These are phyloP conservation scores for Alternaria triticimaculans DNA, from an alignment of 2,329 filamentous ascomycete species.

Conservation along the genomic window DNA sequence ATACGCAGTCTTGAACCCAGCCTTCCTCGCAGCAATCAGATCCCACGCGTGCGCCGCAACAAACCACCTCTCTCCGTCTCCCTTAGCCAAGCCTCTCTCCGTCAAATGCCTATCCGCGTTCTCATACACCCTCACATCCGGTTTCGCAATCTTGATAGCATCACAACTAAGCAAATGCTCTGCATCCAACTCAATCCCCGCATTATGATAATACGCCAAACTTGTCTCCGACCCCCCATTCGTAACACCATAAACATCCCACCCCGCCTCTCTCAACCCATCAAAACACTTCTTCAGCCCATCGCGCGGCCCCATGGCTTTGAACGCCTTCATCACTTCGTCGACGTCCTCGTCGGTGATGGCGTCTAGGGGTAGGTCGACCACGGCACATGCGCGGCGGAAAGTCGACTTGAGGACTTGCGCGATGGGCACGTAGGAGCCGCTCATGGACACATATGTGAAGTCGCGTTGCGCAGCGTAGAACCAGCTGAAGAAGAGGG, in stretches of 20 bases:
- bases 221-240: conserved; percentile 27
- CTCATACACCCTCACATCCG: conserved; percentile 30
- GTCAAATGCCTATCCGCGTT: conserved; percentile 24
- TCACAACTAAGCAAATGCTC: conserved; percentile 33
- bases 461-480: conserved; percentile 38
- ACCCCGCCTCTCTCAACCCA: conserved; percentile 22
- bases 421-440: conserved; percentile 31
- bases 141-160: conserved; percentile 27
- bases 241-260: conserved; percentile 34
- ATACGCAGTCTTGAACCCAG: conserved; percentile 35
- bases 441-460: conserved; percentile 28
- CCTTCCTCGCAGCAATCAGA: conserved; percentile 25
- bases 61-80: conserved; percentile 30
- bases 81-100: conserved; percentile 1
- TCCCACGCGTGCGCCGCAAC: conserved; percentile 37
- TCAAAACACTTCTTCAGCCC: conserved; percentile 32
- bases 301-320: conserved; percentile 25
- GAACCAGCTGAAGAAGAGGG: conserved; percentile 38
- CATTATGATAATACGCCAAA: conserved; percentile 24
- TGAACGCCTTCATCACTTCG: conserved; percentile 30
- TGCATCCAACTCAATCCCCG: conserved; percentile 24
- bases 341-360: conserved; percentile 28
- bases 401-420: conserved; percentile 27
- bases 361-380: conserved; percentile 23
- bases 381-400: conserved; percentile 25